phyloP scores from a whole-genome alignment of 495 filamentous ascomycete genomes.

The Paragyromitra xinjiangensis region DNA sequence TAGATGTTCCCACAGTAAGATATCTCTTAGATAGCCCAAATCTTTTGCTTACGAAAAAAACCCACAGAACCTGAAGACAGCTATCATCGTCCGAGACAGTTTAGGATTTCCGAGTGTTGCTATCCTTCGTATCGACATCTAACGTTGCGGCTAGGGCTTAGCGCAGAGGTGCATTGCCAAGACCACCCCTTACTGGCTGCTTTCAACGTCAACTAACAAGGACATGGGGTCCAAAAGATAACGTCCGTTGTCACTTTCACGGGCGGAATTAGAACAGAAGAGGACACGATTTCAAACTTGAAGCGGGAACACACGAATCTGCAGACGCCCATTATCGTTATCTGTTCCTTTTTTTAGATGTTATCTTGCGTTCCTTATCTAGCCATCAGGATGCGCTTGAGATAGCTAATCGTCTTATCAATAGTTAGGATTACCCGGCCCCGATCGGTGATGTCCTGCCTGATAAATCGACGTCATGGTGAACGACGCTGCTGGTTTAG shows the following conservation, averaged over 20 bases:
- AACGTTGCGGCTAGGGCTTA: conserved; percentile 8
- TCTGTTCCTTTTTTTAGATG: conserved; percentile 4
- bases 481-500: neutral
- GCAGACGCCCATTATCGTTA: conserved; percentile 2
- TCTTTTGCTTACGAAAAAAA: neutral
- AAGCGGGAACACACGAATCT: neutral
- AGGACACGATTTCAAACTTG: neutral
- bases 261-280: conserved; percentile 6
- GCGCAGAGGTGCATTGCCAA: neutral
- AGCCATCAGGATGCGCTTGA: neutral
- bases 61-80: neutral
- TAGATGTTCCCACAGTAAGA: neutral
- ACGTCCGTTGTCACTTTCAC: neutral
- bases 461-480: neutral
- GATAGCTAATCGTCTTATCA: neutral
- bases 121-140: neutral
- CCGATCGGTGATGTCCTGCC: neutral
- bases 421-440: neutral
- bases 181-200: neutral
- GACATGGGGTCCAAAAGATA: neutral
- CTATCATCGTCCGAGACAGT: neutral
- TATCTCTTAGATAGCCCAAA: neutral
- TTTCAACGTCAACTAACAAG: neutral
- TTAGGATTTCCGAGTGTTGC: neutral
- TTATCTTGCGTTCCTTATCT: conserved; percentile 2